Evolutionary conservation across 257 asterid genomes (phyloP), one percentile per base, ranked within the genome.

Genomic region (Lithospermum erythrorhizon): DNA sequence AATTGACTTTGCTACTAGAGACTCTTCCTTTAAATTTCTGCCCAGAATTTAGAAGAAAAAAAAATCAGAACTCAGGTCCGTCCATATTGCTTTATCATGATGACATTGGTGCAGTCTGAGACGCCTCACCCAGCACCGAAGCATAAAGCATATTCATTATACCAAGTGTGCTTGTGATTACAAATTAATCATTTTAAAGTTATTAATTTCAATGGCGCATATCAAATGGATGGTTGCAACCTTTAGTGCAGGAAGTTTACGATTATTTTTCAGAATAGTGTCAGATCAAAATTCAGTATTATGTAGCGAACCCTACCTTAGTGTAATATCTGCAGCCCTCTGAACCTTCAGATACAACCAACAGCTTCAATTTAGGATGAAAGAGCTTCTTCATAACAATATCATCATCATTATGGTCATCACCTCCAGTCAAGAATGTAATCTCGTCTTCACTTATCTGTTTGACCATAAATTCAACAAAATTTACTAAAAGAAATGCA

Each of bases 361-460:
- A 72, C 60, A 90, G 89, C 51, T 70, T 70, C 61, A 90, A 77
- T 61, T 82, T 85, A 9, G 94, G 80, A 78, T 87, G 97, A 66
- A 83, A 90, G 53, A 90, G 96, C 72, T 79, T 90, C 68, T 76
- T 76, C 69, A 87, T 55, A 62, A 87, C 96, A 79, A 87, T 87
- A 59, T 70, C 66, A 65, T 90, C 97, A 63, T 78, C 83, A 52
- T 79, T 58, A 16, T 90, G 89, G 71, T 87, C 78, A 19, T 78
- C 93, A 18, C 87, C 89, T 64, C 79, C 70, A 9, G 96, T 87
- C 65, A 90, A 80, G 78, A 90, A 90, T 17, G 86, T 66, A 72
- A 90, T 81, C 63, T 90, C 97, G 1, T 87, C 97, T 73, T 82
- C 95, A 54, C 97, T 90, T 62, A 90, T 78, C 97, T 90, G 89